These are phyloP conservation scores for Lasiodiplodia sp. DNA, from an alignment of 2,329 filamentous ascomycete species.

Conservation along the genomic window DNA sequence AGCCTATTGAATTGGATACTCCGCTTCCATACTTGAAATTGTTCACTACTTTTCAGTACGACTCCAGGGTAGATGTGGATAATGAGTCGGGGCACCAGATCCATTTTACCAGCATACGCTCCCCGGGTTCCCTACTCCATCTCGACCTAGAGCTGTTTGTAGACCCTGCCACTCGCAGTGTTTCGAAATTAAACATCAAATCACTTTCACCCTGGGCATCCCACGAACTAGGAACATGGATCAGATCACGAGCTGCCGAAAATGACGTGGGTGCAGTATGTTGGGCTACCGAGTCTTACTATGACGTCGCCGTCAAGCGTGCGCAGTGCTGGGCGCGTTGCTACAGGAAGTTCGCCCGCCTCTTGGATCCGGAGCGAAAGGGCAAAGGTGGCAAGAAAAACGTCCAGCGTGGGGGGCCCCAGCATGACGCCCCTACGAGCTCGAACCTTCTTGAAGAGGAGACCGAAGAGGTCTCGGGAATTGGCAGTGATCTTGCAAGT, in stretches of 20 bases:
- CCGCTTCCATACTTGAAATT: constrained; percentile 73
- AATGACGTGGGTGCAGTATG: constrained; percentile 66
- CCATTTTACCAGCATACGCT: constrained; percentile 63
- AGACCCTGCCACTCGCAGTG: constrained; percentile 54
- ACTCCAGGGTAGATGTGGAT: constrained; percentile 48
- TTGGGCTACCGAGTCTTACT: constrained; percentile 75
- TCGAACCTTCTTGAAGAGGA: constrained; percentile 35
- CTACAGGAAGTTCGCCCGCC: constrained; percentile 54
- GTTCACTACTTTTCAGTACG: constrained; percentile 72
- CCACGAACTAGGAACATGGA: constrained; percentile 64
- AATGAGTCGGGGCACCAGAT: constrained; percentile 34
- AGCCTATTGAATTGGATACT: constrained; percentile 67
- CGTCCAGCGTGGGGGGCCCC: constrained; percentile 33
- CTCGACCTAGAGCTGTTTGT: constrained; percentile 66
- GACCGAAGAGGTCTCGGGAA: constrained; percentile 34
- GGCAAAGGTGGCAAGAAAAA: not conserved
- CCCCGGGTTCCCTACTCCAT: constrained; percentile 63
- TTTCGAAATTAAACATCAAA: constrained; percentile 62
- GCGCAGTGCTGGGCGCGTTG: constrained; percentile 69
- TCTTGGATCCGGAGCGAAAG: constrained; percentile 32
- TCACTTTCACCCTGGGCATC: constrained; percentile 65
- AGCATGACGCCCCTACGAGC: constrained; percentile 36
- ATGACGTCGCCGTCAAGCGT: constrained; percentile 65
- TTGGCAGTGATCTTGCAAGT: constrained; percentile 28
- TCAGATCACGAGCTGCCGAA: constrained; percentile 50